Evolutionary conservation across 169 alveolate species (phyloP), one percentile per base, ranked within the genome.

Genomic region (Cryptosporidium xiaoi): DNA sequence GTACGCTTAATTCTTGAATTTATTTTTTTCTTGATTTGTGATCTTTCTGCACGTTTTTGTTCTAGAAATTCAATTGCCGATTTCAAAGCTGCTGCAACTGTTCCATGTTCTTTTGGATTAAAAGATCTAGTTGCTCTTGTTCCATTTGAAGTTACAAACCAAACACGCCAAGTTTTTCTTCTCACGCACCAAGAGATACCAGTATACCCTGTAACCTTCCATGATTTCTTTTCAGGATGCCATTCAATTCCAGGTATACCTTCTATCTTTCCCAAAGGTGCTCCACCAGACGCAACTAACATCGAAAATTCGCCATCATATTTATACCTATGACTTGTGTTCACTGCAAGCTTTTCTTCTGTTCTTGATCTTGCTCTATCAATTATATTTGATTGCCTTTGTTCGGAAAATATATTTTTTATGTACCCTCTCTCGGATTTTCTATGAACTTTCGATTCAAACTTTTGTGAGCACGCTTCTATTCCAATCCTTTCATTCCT

Each of bases 171-270:
- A 12, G 87, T 77, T 60, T 77, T 77, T 24, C 87, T 56, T 60
- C 87, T 77, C 0, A 77, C 87, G 15, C 87, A 77, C 87, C 87
- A 77, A 60, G 87, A 77, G 50, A 77, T 60, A 18, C 87, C 87
- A n/a, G 87, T 77, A 40, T 77, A 71, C n/a, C 87, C 87, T 18
- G 40, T 44, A 15, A 77, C 87, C 10, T 77, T 77, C 87, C 87
- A 77, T 24, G 87, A 77, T 50, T 77, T 71, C 33, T 77, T 77
- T 48, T 77, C 87, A 56, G 87, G 87, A 48, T 62, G 64, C 87
- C 87, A 77, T 31, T 77, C 87, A 33, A 77, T 71, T 0, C 87
- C 71, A 31, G 64, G 77, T 20, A 77, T 60, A 18, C 56, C 87
- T 15, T 77, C 87, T 29, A 77, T 34, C 51, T 24, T 77, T 48